Evolutionary conservation across 2,329 filamentous ascomycete genomes (phyloP), one percentile per base, ranked within the genome.

Genomic region (Cordyceps sp.): DNA sequence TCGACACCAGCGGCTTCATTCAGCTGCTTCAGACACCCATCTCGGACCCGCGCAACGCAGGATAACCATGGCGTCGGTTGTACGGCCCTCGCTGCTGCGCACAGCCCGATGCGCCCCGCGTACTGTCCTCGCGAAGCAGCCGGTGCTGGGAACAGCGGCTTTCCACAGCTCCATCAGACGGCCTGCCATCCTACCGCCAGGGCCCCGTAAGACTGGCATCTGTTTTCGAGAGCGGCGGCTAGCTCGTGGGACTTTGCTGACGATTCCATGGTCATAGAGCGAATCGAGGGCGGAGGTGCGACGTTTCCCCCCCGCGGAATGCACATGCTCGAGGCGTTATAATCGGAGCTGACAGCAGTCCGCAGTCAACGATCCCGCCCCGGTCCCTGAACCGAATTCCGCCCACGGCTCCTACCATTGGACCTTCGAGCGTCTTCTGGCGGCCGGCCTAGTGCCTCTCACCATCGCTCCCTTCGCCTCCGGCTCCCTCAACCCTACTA

Each of bases 371-470:
- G 86, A 96, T 50, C 73, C 90, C 34, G 80, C 72, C 21, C 73
- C 72, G 25, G 58, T 93, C 17, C 86, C 85, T 29, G 53, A 70
- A 16, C 60, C 82, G 33, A 73, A 69, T 45, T 75, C 88, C 26
- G 64, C 74, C 34, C 83, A 98, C 62, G 90, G 90, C 46, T 92
- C 81, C 58, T 98, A 96, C 66, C 90, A 98, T 71, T 98, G 90
- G 90, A 82, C 80, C 37, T 93, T 93, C 50, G 90, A 98, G 68
- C 85, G 83, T 51, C 54, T 84, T 35, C 62, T 96, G 45, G 78
- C 84, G 35, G 78, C 73, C 35, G 79, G 74, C 34, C 73, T 98
- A 39, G 64, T 98, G 39, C 92, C 90, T 31, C 66, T 98, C 42
- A 84, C 79, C 40, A 66, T 96, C 43, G 78, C 85, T 25, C 90